Base-by-base conservation (phyloP, 2,329 filamentous ascomycete species). In the Lecanicillium sp. region DNA sequence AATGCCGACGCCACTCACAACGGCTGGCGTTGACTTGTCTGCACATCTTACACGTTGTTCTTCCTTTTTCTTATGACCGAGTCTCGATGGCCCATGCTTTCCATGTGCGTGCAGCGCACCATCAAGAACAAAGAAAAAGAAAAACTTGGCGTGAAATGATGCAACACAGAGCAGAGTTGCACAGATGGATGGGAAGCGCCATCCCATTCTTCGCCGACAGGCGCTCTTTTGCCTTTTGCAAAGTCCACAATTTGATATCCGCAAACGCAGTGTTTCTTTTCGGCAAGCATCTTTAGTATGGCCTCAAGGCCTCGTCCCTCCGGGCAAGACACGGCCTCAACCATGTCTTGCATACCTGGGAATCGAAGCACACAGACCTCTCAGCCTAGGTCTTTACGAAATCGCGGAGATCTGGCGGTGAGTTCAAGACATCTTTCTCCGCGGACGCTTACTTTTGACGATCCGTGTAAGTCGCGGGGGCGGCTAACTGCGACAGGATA, bases 401-500 rank as follows among this genome's bases (percentile, higher is more conserved):
- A n/a, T 29, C 23, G 24, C 10, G 33, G 15, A 45, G 17, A 29
- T 38, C 27, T 42, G 37, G 46, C 46, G 46, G 46, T 48, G 32
- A 43, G 30, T 11, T 24, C 21, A 29, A 48, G 37, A 42, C 29
- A 32, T 19, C 15, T n/a, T 23, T 23, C 29, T 6, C n/a, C n/a
- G n/a, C 5, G 3, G 11, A 3, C 17, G 24, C n/a, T 20, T 20
- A 26, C 14, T 37, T 27, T 35, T 15, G 41, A 35, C 21, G 35
- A 36, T 39, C 36, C 17, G 36, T 46, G 27, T 40, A 46, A 46
- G 44, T 7, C 26, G 26, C 12, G 26, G 7, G 7, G 7, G 12
- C 12, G 26, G 26, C 12, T 29, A 12, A 7, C 10, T 4, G n/a
- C 9, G 14, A 5, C 11, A 33, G 30, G n/a, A 17, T 15, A 15